Base-by-base conservation (phyloP, 2,329 filamentous ascomycete genomes). In the Ophiostoma novo-ulmi region DNA sequence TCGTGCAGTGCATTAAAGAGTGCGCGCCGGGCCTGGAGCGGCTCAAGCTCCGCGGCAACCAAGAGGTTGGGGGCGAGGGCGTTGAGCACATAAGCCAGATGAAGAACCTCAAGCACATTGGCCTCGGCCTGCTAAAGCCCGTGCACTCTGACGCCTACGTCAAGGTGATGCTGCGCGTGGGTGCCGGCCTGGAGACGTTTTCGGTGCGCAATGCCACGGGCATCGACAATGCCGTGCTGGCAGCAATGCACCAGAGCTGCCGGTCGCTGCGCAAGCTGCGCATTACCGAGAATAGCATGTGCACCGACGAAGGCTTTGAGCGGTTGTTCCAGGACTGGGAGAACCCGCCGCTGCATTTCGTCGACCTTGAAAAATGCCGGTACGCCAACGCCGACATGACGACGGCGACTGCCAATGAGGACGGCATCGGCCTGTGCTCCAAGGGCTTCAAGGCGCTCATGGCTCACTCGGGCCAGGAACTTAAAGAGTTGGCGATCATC, bases 21-120 rank as follows among this genome's bases (percentile, higher is more conserved):
- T 80, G 85, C 72, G 94, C 92, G 75, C 88, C 89, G 0, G 85
- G 88, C 31, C 82, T 98, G 17, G 83, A 83, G 67, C 89, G 91
- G 3, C 82, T 98, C 69, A 97, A 97, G 79, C 82, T 97, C 48
- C 88, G 88, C 75, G 87, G 93, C 76, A 97, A 95, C 78, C 91
- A 93, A 76, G 86, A 89, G 73, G 81, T 95, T 26, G 89, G 88
- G 0, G 84, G 88, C 70, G 81, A 84, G 14, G 89, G 91, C 13
- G 81, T 97, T 65, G 80, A 84, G 66, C 82, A 86, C 4, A 88
- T 97, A 58, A 85, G 86, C 1, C 80, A 84, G 0, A 77, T 97
- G 55, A 75, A 82, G 14, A 82, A 84, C 0, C 85, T 98, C 1
- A 82, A 92, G 76, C 91, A 96, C 76, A 81, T 98, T 5, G 90